Evolutionary conservation across 305 asterid genomes (phyloP), one percentile per base, ranked within the genome.

Genomic region (Fraxinus angustifolia): DNA sequence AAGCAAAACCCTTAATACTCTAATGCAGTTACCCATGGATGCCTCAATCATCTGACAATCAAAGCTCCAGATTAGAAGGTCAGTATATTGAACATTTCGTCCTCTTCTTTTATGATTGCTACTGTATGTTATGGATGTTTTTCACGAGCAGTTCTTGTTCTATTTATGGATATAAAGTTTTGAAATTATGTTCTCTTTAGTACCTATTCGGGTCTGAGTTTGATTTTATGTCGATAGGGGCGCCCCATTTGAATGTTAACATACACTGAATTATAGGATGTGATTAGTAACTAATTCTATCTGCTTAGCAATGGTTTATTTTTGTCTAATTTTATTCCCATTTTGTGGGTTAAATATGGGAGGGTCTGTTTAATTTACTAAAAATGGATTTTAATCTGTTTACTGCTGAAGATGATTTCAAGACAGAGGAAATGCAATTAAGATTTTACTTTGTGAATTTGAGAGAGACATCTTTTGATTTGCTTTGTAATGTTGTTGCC

Each of bases 281-380:
- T 82, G 78, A 65, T 62, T 82, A 40, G n/a, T 19, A 19, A 19
- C 12, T 31, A 8, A 38, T 33, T 19, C 38, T 33, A 17, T 65
- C 80, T 72, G 84, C 74, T 38, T 71, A 36, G 85, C 71, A 48
- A 1, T 53, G 34, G 3, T 28, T 28, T 28, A 12, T 8, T 45
- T 12, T 45, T 45, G 6, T 12, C n/a, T 42, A 42, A 11, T 42
- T 42, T 42, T 42, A 12, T 45, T 45, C 21, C 21, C 3, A 14
- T 16, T 50, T 16, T 50, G 60, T 78, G 62, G 12, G 2, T 17
- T 16, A 31, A 50, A 50, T 50, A 50, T 16, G 60, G 6, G 60
- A 48, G 21, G 60, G 19, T 50, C 60, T 16, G 60, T 50, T 50
- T 50, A 50, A 50, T 50, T 50, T 50, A 14, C 21, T 14, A 50